Percentiles rank a stretch among this genome's conserved stretches.
Conservation (phyloP, 805 yeast genomes). For the Wickerhamiella parazyma region DNA sequence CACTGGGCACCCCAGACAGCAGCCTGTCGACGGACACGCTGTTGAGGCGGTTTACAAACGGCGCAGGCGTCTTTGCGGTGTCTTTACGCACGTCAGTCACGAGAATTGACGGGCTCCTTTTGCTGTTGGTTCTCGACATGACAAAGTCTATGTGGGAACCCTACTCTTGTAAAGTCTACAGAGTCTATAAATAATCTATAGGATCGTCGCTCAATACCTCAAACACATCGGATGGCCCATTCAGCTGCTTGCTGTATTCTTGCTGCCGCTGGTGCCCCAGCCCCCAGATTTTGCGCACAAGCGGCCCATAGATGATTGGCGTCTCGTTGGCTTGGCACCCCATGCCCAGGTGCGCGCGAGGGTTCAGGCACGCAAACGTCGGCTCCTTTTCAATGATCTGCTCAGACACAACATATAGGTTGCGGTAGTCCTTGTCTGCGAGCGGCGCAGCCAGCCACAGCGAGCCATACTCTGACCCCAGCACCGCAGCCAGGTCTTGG, state of each 20-base stretch:
- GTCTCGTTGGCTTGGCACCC: constrained; percentile 13
- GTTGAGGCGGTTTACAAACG: constrained; percentile 50
- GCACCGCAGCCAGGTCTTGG: constrained; percentile 39
- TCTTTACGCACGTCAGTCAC: constrained; percentile 76
- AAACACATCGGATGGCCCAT: constrained; percentile 22
- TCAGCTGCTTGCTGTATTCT: constrained; percentile 18
- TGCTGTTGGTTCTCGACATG: constrained; percentile 20
- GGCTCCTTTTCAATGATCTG: constrained; percentile 67
- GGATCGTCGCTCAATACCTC: constrained; percentile 14
- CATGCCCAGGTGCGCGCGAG: constrained; percentile 28
- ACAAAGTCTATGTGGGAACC: not conserved
- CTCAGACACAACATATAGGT: constrained; percentile 75
- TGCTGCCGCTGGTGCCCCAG: constrained; percentile 18
- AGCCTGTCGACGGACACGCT: constrained; percentile 72
- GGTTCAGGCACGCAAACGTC: constrained; percentile 70
- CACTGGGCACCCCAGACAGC: constrained; percentile 81
- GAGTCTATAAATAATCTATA: constrained; percentile 4
- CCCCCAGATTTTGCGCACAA: constrained; percentile 20
- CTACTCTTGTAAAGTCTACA: not conserved
- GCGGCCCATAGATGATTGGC: constrained; percentile 21
- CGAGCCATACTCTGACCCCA: constrained; percentile 69
- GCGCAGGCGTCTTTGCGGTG: constrained; percentile 27
- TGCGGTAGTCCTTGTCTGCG: constrained; percentile 59
- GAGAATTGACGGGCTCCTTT: constrained; percentile 81
- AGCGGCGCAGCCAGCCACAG: constrained; percentile 61